phyloP scores from a whole-genome alignment of 208 protist genomes.

The Tritrichomonas musculus region DNA sequence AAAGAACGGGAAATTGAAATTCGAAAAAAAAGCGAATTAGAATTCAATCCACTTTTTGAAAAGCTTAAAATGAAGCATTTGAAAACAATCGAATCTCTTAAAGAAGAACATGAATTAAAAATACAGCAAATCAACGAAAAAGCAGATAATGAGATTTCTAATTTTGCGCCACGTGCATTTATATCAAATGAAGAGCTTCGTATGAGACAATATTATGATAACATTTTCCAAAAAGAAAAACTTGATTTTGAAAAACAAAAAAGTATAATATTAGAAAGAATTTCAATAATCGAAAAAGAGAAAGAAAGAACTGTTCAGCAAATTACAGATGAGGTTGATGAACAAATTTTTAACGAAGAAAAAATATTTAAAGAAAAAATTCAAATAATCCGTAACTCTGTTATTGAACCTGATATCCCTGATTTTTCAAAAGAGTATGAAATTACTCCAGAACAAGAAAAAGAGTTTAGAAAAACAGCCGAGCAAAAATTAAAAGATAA shows the following conservation, averaged over 20 bases:
- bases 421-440: not conserved
- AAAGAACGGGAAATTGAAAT: not conserved
- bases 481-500: not conserved
- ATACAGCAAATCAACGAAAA: not conserved
- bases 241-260: not conserved
- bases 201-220: not conserved
- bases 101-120: not conserved
- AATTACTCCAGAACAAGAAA: not conserved
- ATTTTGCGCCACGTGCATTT: not conserved
- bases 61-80: not conserved
- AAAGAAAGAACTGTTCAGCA: not conserved
- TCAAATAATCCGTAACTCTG: not conserved
- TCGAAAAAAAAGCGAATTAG: not conserved
- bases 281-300: not conserved
- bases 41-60: not conserved
- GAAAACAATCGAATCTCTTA: not conserved
- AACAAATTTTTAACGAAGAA: not conserved
- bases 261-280: not conserved
- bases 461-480: not conserved
- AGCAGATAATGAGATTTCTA: not conserved
- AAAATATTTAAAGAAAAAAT: not conserved
- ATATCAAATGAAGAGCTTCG: not conserved
- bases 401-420: not conserved
- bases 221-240: not conserved
- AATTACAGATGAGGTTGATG: not conserved